Evolutionary conservation across 805 yeast genomes (phyloP).

Genomic region (Isabelozyma gotoi): DNA sequence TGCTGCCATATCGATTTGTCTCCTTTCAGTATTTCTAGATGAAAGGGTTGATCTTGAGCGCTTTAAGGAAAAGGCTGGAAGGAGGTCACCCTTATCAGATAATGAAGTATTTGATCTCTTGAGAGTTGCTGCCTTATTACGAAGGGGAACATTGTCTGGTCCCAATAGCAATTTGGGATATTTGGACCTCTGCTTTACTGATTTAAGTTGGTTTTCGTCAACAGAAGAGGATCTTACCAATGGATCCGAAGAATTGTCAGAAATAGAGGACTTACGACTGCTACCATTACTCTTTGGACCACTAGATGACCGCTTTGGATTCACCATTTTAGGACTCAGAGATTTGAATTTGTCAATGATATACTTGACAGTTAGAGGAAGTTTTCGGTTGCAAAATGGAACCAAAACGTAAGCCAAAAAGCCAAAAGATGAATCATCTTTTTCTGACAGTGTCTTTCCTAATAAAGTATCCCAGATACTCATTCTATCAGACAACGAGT

Average conservation of each 20-base stretch:
- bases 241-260: background rate
- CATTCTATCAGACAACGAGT: conserved; percentile 50
- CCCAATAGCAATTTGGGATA: conserved; percentile 4
- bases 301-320: conserved; percentile 4
- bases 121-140: conserved; percentile 18
- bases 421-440: conserved; percentile 43
- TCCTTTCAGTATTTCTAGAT: conserved; percentile 34
- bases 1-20: conserved; percentile 44
- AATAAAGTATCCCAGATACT: conserved; percentile 53
- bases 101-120: conserved; percentile 2
- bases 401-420: conserved; percentile 52
- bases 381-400: conserved; percentile 50
- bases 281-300: background rate
- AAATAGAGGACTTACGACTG: background rate
- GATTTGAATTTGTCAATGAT: conserved; percentile 50
- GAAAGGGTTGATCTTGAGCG: conserved; percentile 41
- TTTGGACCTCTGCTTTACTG: background rate
- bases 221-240: background rate
- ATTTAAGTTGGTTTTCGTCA: background rate
- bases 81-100: conserved; percentile 16
- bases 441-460: conserved; percentile 26
- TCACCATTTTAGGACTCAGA: conserved; percentile 35
- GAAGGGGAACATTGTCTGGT: conserved; percentile 8
- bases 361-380: conserved; percentile 48
- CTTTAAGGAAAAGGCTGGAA: conserved; percentile 35